Base-by-base conservation (phyloP, 2,329 filamentous ascomycete genomes). In the Albifimbria verrucaria region DNA sequence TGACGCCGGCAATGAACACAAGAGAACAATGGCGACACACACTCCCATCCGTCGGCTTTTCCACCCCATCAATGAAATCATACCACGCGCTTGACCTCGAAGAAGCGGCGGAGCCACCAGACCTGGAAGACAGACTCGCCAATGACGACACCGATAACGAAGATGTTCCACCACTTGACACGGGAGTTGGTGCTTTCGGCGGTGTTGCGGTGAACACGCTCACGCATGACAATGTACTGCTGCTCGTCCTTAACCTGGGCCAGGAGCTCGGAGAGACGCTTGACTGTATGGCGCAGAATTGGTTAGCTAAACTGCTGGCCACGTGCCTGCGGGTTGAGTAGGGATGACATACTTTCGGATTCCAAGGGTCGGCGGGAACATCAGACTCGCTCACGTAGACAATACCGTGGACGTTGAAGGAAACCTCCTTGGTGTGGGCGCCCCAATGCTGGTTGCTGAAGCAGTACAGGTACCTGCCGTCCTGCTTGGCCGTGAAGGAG, bases 141-240 rank as follows among this genome's bases (percentile, higher is more conserved):
- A 60, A 95, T 80, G 58, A 99, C 83, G 49, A 97, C 86, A 52
- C 85, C 82, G 59, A 99, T 85, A 75, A 99, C 92, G 74, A 97
- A 97, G 64, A 97, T 83, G 73, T 94, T 97, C 94, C 94, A 99
- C 94, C 94, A 99, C 80, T 99, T 99, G 71, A 99, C 94, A 61
- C 94, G 84, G 63, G 86, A 83, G 74, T 99, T 99, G 66, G 94
- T 99, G 82, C 92, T 97, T 79, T 99, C 94, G 59, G 94, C 94
- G 10, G 94, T 99, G 78, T 99, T 99, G 70, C 94, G 85, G 81
- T 99, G 94, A 62, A 90, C 96, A 67, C 94, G 85, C 78, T 99
- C 94, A 64, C 94, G 89, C 54, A 97, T 77, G 57, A 99, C 86
- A 67, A 99, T 97, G 78, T 99, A 99, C 63, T 87, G 85, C 77